phyloP scores from a whole-genome alignment of 371 early-diverging fungal genomes.

The Saksenaea oblongispora region DNA sequence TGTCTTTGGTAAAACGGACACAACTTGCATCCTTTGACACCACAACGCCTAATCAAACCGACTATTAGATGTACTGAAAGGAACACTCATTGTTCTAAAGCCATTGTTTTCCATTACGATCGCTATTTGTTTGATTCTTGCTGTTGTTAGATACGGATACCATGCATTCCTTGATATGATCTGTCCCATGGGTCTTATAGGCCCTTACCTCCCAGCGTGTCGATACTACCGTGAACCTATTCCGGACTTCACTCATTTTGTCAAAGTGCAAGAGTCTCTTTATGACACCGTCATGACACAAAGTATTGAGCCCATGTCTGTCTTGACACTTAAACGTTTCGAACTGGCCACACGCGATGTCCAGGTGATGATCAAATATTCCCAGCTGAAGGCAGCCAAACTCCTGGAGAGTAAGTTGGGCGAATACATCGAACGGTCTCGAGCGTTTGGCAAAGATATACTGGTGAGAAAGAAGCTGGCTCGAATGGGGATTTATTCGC shows the following conservation, averaged over 20 bases:
- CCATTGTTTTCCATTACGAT: conserved; percentile 18
- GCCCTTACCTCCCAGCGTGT: conserved; percentile 24
- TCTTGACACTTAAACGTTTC: conserved; percentile 40
- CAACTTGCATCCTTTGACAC: background rate
- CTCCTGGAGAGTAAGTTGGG: conserved; percentile 37
- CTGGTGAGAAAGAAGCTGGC: conserved; percentile 11
- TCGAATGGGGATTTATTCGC: conserved; percentile 24
- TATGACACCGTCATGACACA: conserved; percentile 42
- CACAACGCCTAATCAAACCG: background rate
- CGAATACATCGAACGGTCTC: conserved; percentile 38
- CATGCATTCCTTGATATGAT: conserved; percentile 16
- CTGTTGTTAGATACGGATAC: conserved; percentile 12
- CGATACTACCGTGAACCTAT: conserved; percentile 17
- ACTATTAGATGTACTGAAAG: conserved; percentile 12
- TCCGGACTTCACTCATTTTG: conserved; percentile 49
- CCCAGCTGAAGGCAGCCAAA: conserved; percentile 29
- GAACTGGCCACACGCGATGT: conserved; percentile 52
- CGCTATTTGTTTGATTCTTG: conserved; percentile 7
- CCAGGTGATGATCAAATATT: conserved; percentile 46
- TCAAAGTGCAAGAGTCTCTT: conserved; percentile 43
- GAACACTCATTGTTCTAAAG: conserved; percentile 17
- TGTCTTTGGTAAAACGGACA: background rate
- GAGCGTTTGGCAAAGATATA: conserved; percentile 38
- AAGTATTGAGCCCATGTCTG: conserved; percentile 33
- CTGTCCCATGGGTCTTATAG: conserved; percentile 23